Percentiles rank a stretch among this genome's conserved stretches.
phyloP scores from a whole-genome alignment of 495 filamentous ascomycete species.

The Daldinia vernicosa region DNA sequence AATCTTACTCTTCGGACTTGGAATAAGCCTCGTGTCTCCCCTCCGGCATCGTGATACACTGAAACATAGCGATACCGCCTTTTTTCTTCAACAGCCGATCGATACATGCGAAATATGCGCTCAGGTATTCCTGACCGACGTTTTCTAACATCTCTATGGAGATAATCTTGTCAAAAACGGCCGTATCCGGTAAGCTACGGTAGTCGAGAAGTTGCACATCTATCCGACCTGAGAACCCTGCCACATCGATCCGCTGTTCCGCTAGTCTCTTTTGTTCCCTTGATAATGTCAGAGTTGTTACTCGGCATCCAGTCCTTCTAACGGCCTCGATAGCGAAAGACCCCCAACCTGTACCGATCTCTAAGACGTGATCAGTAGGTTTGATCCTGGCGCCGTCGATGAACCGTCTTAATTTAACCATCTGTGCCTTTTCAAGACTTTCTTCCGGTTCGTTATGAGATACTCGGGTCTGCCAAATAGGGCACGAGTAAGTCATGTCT shows the following conservation, averaged over 20 bases:
- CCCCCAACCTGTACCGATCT: constrained; percentile 77
- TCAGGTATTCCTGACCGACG: constrained; percentile 70
- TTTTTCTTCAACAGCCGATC: constrained; percentile 67
- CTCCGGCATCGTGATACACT: constrained; percentile 81
- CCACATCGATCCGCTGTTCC: constrained; percentile 63
- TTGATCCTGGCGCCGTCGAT: constrained; percentile 68
- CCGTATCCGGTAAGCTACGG: constrained; percentile 61
- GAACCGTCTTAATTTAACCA: constrained; percentile 69
- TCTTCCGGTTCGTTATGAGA: constrained; percentile 52
- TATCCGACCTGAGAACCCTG: constrained; percentile 62
- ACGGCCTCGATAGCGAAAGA: constrained; percentile 72
- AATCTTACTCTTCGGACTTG: constrained; percentile 55
- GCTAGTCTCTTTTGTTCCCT: constrained; percentile 69
- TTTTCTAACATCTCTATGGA: constrained; percentile 82
- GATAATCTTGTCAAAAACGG: constrained; percentile 71
- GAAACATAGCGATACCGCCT: constrained; percentile 73
- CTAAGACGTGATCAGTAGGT: constrained; percentile 69
- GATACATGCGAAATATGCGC: constrained; percentile 68
- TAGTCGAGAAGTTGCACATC: constrained; percentile 70
- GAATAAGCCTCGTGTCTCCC: constrained; percentile 58
- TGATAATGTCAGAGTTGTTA: constrained; percentile 70
- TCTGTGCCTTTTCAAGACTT: constrained; percentile 69
- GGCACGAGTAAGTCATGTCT: constrained; percentile 81
- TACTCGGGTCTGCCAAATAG: constrained; percentile 64
- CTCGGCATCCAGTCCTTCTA: constrained; percentile 64